Evolutionary conservation across 768 basidiomycete genomes (phyloP).

Genomic region (Auricularia cornea): DNA sequence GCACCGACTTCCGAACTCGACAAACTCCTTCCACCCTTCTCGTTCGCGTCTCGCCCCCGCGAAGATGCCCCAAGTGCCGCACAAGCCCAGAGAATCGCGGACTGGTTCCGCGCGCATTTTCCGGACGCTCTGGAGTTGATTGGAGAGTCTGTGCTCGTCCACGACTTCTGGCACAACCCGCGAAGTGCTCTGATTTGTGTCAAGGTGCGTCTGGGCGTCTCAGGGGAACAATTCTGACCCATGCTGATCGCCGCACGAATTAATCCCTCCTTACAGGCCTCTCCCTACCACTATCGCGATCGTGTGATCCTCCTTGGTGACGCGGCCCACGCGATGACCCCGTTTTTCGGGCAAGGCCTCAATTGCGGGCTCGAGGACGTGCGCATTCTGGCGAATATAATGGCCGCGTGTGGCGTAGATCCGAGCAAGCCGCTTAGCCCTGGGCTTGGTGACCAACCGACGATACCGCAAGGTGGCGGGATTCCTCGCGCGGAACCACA

Average conservation of each 20-base stretch:
- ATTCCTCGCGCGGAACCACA: no score
- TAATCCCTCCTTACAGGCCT: conserved; percentile 41
- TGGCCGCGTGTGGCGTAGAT: conserved; percentile 63
- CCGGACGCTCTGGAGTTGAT: conserved; percentile 81
- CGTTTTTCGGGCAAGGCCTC: conserved; percentile 93
- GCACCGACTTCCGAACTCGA: conserved; percentile 74
- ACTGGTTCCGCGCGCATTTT: conserved; percentile 80
- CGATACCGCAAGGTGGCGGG: no score
- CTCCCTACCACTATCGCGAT: conserved; percentile 86
- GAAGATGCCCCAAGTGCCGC: background rate
- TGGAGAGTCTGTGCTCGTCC: conserved; percentile 66
- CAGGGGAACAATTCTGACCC: background rate
- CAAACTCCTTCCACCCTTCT: conserved; percentile 31
- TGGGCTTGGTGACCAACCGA: no score
- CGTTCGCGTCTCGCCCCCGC: background rate
- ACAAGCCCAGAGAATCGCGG: conserved; percentile 20
- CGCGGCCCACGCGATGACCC: conserved; percentile 97
- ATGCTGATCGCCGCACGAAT: conserved; percentile 2
- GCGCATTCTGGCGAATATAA: conserved; percentile 69
- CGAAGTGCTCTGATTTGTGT: conserved; percentile 86
- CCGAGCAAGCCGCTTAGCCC: conserved; percentile 29
- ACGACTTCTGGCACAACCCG: conserved; percentile 78
- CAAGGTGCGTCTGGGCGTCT: conserved; percentile 52
- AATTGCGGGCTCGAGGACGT: conserved; percentile 98
- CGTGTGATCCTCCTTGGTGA: conserved; percentile 85